Base-by-base conservation (phyloP, 1,139 yeast species). In the Yamadazyma oceani region DNA sequence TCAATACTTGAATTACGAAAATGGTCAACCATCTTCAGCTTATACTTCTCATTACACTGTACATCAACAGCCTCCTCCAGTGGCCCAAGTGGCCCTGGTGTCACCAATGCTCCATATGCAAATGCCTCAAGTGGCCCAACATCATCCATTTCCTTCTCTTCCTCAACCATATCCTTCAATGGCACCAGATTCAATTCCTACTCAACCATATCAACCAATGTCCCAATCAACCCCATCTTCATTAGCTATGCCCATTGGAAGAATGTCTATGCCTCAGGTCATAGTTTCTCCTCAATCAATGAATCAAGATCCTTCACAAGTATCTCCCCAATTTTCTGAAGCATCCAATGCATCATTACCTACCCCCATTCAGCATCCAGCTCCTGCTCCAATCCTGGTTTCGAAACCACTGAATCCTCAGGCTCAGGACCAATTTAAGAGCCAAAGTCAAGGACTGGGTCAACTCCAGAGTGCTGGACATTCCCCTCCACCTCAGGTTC, bases 1-100 rank as follows among this genome's bases (percentile, higher is more conserved):
- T 31, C 50, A 49, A 32, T 45, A 41, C 28, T 38, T 38, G 17
- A 38, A 34, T 22, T 26, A 34, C 14, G 21, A 19, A 8, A 16
- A 30, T 4, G 17, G 19, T 11, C 31, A 8, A 7, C 16, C 34
- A n/a, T 10, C 17, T 5, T 31, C 14, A 8, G 17, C 26, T 5
- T 15, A 26, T 10, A 5, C 4, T 14, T 16, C 16, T 5, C 11
- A 13, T 14, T 14, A 5, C 5, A 13, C 16, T 7, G n/a, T 8
- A 11, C 13, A 24, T 12, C 5, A 11, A 12, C 13, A 5, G 11
- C 5, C 12, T 26, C 7, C 9, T 9, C 29, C 5, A 12, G 11
- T 26, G 29, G 17, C 13, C 17, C 29, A 26, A 12, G 9, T 9
- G 17, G 6, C 26, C 6, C 26, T 10, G 29, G 17, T 7, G 17